These are phyloP conservation scores for Begonia peltatifolia DNA, from an alignment of 306 rosid species.

Conservation along the genomic window DNA sequence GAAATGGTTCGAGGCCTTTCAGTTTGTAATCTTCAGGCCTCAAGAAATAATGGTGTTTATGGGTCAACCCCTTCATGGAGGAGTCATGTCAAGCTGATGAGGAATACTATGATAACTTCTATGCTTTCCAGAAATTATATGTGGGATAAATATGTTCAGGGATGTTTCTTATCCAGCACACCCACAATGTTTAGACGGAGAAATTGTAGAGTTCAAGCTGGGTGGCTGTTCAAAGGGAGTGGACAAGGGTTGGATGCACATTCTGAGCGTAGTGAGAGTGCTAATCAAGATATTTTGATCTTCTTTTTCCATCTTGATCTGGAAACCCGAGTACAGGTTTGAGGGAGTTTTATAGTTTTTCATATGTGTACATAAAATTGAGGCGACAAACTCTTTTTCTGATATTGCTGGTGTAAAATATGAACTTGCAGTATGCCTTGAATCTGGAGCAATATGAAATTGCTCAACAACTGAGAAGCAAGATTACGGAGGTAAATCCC, in stretches of 20 bases:
- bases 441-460: conserved; percentile 78
- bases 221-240: conserved; percentile 73
- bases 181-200: conserved; percentile 25
- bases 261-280: conserved; percentile 71
- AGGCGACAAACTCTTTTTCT: background rate
- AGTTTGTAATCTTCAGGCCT: conserved; percentile 38
- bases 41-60: conserved; percentile 25
- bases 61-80: conserved; percentile 35
- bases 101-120: conserved; percentile 19
- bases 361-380: conserved; percentile 2
- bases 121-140: conserved; percentile 18
- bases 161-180: conserved; percentile 21
- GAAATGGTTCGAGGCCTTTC: conserved; percentile 57
- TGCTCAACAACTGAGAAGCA: conserved; percentile 75
- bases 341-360: conserved; percentile 4
- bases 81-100: conserved; percentile 28
- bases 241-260: conserved; percentile 50
- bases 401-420: conserved; percentile 15
- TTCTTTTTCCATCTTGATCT: conserved; percentile 83
- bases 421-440: conserved; percentile 52
- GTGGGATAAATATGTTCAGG: conserved; percentile 25
- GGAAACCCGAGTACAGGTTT: conserved; percentile 90
- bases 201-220: conserved; percentile 41
- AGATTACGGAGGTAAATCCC: conserved; percentile 69
- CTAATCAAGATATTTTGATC: conserved; percentile 74